Evolutionary conservation across 345 rosid species (phyloP).

Genomic region (Ceriops zippeliana): DNA sequence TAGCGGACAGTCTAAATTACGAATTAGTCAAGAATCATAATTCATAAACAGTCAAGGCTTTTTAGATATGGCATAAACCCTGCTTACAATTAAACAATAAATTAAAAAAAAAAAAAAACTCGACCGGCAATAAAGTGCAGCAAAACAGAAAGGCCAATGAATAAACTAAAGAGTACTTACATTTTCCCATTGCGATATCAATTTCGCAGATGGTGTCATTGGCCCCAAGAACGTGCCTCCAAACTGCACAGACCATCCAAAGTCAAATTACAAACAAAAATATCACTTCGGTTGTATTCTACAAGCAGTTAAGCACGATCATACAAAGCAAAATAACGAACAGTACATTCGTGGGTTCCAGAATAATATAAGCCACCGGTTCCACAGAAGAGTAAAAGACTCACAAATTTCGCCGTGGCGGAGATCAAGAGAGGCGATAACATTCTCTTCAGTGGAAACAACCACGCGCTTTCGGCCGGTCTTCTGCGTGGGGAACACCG

Average conservation of each 20-base stretch:
- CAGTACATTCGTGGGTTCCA: not conserved
- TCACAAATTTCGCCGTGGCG: constrained; percentile 82
- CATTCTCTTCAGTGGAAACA: constrained; percentile 89
- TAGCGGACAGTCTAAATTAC: not conserved
- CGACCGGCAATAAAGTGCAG: not conserved
- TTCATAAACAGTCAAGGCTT: not conserved
- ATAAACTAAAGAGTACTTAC: constrained; percentile 30
- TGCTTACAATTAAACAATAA: not conserved
- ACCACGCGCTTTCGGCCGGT: constrained; percentile 91
- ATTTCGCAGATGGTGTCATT: constrained; percentile 68
- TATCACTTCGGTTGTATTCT: not conserved
- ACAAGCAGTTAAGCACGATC: not conserved
- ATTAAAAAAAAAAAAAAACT: not conserved
- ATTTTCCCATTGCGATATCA: constrained; percentile 81
- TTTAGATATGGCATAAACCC: not conserved
- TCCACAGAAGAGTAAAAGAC: constrained; percentile 8
- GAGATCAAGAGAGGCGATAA: constrained; percentile 92
- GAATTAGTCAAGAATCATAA: not conserved
- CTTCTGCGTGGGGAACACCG: constrained; percentile 93
- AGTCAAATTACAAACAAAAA: not conserved
- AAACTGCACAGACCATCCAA: constrained; percentile 47
- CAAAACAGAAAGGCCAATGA: not conserved
- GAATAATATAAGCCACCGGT: not conserved
- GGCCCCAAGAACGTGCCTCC: constrained; percentile 83
- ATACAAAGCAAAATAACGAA: too few species aligned